phyloP scores from a whole-genome alignment of 2,329 filamentous ascomycete genomes.

The Coniochaeta sp. region DNA sequence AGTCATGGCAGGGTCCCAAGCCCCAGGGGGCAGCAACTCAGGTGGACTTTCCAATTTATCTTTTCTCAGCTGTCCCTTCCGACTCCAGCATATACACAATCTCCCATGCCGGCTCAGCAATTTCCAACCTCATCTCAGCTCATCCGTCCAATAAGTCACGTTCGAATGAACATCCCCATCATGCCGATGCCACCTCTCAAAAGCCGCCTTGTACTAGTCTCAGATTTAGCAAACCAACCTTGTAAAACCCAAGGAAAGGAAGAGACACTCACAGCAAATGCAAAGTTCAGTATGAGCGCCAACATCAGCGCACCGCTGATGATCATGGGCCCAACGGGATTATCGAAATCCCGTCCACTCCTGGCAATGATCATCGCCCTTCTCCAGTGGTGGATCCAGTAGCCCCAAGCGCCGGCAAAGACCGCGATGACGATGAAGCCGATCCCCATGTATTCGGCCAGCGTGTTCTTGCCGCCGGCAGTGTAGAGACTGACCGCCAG shows the following conservation, averaged over 20 bases:
- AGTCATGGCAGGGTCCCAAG: no score
- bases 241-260: neutral
- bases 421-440: constrained; percentile 75
- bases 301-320: constrained; percentile 72
- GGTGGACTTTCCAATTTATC: neutral
- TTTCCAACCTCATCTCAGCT: neutral
- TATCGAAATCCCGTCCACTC: constrained; percentile 91
- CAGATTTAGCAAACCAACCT: neutral
- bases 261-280: constrained; percentile 67
- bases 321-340: constrained; percentile 73
- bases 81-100: neutral
- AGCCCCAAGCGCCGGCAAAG: constrained; percentile 84
- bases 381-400: constrained; percentile 69
- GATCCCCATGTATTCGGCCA: constrained; percentile 73
- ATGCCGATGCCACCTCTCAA: neutral
- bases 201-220: neutral
- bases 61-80: neutral
- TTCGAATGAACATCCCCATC: neutral
- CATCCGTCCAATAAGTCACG: neutral
- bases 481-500: constrained; percentile 83
- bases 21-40: no score
- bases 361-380: constrained; percentile 73
- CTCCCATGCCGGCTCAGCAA: neutral
- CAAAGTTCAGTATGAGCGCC: constrained; percentile 81
- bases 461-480: constrained; percentile 70